phyloP scores from a whole-genome alignment of 495 filamentous ascomycete species.

The Aspergillus heteromorphus region DNA sequence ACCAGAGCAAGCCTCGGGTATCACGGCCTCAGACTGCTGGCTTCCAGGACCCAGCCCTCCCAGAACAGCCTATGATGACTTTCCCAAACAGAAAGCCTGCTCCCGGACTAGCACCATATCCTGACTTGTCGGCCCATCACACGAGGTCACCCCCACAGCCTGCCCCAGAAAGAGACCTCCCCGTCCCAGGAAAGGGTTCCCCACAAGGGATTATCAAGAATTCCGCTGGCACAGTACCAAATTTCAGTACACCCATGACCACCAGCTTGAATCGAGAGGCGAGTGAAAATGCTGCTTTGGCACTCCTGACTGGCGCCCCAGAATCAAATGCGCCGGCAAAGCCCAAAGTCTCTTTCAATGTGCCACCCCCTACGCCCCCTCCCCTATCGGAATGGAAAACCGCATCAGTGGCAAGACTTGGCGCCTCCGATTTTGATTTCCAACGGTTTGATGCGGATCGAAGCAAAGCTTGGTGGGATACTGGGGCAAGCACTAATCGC shows the following conservation, averaged over 20 bases:
- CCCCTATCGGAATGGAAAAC: slow-evolving; percentile 42
- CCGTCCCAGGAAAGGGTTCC: neutral
- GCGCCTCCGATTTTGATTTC: slow-evolving; percentile 37
- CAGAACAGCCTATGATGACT: neutral
- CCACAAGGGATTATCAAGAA: neutral
- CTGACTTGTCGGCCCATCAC: neutral
- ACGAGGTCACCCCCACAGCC: neutral
- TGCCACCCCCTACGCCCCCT: slow-evolving; percentile 44
- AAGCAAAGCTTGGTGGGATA: slow-evolving; percentile 46
- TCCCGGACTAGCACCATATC: neutral
- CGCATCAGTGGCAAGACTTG: slow-evolving; percentile 31
- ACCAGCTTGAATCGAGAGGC: slow-evolving; percentile 12
- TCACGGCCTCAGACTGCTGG: neutral
- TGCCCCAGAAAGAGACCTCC: neutral
- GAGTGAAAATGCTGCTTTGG: slow-evolving; percentile 12
- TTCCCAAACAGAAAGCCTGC: neutral
- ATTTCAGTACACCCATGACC: slow-evolving; percentile 1
- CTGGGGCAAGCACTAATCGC: slow-evolving; percentile 28
- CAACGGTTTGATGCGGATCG: slow-evolving; percentile 34
- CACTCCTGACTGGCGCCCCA: slow-evolving; percentile 14
- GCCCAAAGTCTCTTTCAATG: slow-evolving; percentile 43
- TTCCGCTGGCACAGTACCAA: neutral
- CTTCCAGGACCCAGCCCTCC: neutral
- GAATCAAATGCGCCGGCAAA: slow-evolving; percentile 23
- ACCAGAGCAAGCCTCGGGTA: slow-evolving; percentile 8